These are phyloP conservation scores for Xylaria sp. DNA, from an alignment of 2,329 filamentous ascomycete genomes.

Conservation along the genomic window DNA sequence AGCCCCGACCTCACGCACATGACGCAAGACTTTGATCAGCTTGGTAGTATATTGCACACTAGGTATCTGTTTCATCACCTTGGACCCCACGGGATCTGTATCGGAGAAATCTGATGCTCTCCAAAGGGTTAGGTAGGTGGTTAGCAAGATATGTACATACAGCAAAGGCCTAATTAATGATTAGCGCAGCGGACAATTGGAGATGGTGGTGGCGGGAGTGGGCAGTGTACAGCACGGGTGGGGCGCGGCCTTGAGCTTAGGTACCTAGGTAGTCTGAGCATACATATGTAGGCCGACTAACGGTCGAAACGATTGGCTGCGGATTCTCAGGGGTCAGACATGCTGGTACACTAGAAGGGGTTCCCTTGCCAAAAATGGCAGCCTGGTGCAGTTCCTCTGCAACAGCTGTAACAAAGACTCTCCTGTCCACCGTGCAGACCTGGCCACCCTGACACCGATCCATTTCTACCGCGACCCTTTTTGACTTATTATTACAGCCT, in stretches of 20 bases:
- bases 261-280: no score
- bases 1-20: slow-evolving; percentile 13
- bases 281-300: not conserved
- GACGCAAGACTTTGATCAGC: not conserved
- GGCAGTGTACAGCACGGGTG: slow-evolving; percentile 13
- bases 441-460: slow-evolving; percentile 26
- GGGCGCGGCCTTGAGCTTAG: not conserved
- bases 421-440: slow-evolving; percentile 13
- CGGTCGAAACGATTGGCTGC: slow-evolving; percentile 25
- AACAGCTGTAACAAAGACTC: slow-evolving; percentile 36
- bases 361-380: slow-evolving; percentile 26
- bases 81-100: not conserved
- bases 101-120: not conserved
- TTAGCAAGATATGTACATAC: no score
- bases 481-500: slow-evolving; percentile 15
- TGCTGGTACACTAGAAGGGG: slow-evolving; percentile 3
- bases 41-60: no score
- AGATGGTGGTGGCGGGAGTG: slow-evolving; percentile 16
- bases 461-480: slow-evolving; percentile 10
- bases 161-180: not conserved
- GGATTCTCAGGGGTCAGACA: slow-evolving; percentile 34
- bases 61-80: no score
- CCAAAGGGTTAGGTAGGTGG: not conserved
- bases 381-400: slow-evolving; percentile 20
- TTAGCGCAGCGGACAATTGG: slow-evolving; percentile 7